These are phyloP conservation scores for Mycocentrospora acerina DNA, from an alignment of 2,329 filamentous ascomycete species.

Conservation along the genomic window DNA sequence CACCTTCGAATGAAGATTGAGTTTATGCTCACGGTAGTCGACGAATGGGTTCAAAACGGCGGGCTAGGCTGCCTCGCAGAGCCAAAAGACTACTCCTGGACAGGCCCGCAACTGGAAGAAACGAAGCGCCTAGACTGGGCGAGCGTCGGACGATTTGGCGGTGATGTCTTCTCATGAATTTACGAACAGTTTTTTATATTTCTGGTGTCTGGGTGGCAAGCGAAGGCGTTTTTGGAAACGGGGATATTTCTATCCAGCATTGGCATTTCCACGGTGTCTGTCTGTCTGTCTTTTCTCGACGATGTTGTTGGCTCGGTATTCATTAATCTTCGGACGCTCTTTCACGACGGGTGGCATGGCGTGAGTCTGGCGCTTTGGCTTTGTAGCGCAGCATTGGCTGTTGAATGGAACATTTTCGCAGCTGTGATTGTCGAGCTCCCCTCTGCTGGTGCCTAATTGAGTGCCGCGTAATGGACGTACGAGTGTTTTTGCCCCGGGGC, in stretches of 20 bases:
- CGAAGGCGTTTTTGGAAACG: conserved; percentile 31
- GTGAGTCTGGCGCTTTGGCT: conserved; percentile 11
- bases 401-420: conserved; percentile 14
- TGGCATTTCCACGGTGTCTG: conserved; percentile 37
- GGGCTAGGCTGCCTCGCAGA: conserved; percentile 60
- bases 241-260: conserved; percentile 28
- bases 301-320: conserved; percentile 15
- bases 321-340: conserved; percentile 25
- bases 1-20: conserved; percentile 72
- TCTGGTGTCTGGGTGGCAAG: conserved; percentile 21
- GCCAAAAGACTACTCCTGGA: conserved; percentile 45
- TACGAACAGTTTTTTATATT: conserved; percentile 10
- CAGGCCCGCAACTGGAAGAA: conserved; percentile 47
- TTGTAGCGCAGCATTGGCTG: conserved; percentile 14
- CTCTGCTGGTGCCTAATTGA: conserved; percentile 11
- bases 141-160: conserved; percentile 52
- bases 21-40: conserved; percentile 68
- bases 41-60: conserved; percentile 69
- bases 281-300: conserved; percentile 14
- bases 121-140: conserved; percentile 50
- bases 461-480: conserved; percentile 22
- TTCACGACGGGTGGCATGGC: conserved; percentile 26
- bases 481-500: neutral
- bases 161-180: conserved; percentile 43
- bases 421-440: conserved; percentile 10